Base-by-base conservation (phyloP, 805 yeast genomes). In the Ogataea pini region DNA sequence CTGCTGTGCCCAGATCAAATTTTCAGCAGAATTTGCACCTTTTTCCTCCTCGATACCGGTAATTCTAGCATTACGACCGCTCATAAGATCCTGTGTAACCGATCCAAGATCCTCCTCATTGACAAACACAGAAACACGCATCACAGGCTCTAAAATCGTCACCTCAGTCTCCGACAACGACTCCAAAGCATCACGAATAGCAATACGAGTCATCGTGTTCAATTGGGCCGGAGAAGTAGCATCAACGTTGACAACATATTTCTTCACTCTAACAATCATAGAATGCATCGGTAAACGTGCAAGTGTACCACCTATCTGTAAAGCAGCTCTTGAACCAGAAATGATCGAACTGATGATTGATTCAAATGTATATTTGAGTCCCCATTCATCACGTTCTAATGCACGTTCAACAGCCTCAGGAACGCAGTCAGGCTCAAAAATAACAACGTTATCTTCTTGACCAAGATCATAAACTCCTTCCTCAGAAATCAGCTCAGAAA, bases 51-150 rank as follows among this genome's bases (percentile, higher is more conserved):
- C 89, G 36, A 94, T 80, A 2, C 87, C 79, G 3, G 74, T 61
- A 36, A 94, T 88, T 1, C 71, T 73, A 1, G 96, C 97, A 38
- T 84, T 82, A 51, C 98, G 77, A 12, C 84, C 77, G 25, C 88
- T 82, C 36, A 89, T 83, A 44, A 94, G 69, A 62, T 94, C 99
- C 57, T 89, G 95, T 33, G 89, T 77, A 1, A 94, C 94, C 29
- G 75, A 75, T 17, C 98, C 98, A 55, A 92, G 67, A 49, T 85
- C 87, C 47, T 79, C 85, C 25, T 89, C 85, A 46, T 76, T 76
- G 2, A 84, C 85, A 44, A 75, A 78, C 1, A 94, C 82, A 7
- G 73, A 73, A 4, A 90, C 83, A 29, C 77, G 73, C 97, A 94
- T 92, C 24, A 86, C 74, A 0, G 99, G 99, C 67, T 94, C 98